Conservation (phyloP, 805 yeast genomes). For the Pichia membranifaciens region DNA sequence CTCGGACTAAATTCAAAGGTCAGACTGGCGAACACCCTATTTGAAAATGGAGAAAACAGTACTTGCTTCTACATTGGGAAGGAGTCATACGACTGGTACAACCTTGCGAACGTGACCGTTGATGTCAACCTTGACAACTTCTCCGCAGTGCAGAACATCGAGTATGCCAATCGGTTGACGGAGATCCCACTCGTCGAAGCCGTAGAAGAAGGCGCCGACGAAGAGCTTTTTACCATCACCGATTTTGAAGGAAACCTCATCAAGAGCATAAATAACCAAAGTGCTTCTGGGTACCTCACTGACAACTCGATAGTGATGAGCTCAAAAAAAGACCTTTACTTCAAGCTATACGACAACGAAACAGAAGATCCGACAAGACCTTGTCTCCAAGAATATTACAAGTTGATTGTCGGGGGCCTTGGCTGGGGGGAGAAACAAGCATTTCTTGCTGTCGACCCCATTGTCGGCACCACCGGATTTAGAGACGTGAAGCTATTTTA, state of each 20-base stretch:
- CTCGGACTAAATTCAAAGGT: background rate
- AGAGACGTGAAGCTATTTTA: conserved; percentile 19
- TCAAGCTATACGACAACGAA: conserved; percentile 15
- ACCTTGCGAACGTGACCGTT: conserved; percentile 7
- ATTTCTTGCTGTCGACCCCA: conserved; percentile 60
- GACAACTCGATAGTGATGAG: conserved; percentile 33
- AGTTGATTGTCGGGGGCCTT: conserved; percentile 70
- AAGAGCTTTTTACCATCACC: conserved; percentile 37
- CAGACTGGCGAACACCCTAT: conserved; percentile 25
- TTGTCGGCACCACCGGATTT: conserved; percentile 33
- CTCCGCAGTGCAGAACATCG: conserved; percentile 4
- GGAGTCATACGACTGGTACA: conserved; percentile 9
- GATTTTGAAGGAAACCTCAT: conserved; percentile 51
- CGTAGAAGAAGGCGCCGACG: conserved; percentile 7
- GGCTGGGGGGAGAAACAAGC: conserved; percentile 70
- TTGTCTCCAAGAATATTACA: conserved; percentile 32
- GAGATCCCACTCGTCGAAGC: conserved; percentile 14
- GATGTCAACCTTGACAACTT: background rate
- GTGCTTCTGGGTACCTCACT: conserved; percentile 56
- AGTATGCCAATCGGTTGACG: conserved; percentile 10
- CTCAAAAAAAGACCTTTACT: conserved; percentile 21
- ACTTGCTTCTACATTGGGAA: conserved; percentile 22
- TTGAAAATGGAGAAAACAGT: conserved; percentile 21
- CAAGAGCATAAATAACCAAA: conserved; percentile 45
- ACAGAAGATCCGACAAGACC: background rate